Conservation (phyloP, 1,139 yeast genomes). For the Geotrichum restrictum region DNA sequence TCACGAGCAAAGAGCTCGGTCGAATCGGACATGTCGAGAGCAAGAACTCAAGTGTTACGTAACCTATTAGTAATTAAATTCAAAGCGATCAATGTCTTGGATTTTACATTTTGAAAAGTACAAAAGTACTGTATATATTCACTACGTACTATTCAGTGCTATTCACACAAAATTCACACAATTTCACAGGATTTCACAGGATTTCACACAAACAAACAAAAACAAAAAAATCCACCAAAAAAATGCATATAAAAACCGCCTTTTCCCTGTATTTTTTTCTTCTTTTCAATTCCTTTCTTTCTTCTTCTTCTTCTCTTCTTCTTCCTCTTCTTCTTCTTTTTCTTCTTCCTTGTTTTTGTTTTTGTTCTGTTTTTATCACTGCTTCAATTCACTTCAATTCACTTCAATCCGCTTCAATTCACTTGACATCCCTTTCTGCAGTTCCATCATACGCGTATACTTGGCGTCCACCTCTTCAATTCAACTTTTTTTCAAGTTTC, state of each 20-base stretch:
- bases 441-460: not conserved
- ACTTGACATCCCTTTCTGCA: not conserved
- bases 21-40: too few relatives aligned
- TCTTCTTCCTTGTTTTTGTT: constrained; percentile 10
- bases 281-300: constrained; percentile 2
- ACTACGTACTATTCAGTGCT: too few relatives aligned
- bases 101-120: too few relatives aligned
- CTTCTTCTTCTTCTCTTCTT: constrained; percentile 7
- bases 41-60: too few relatives aligned
- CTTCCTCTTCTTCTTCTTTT: not conserved
- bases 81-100: too few relatives aligned
- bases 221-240: not conserved
- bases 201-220: not conserved
- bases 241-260: not conserved
- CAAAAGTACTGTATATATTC: too few relatives aligned
- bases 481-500: constrained; percentile 1
- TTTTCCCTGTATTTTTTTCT: not conserved
- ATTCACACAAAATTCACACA: not conserved
- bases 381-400: not conserved
- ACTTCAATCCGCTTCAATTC: too few relatives aligned
- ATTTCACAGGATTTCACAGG: not conserved
- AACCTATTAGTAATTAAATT: too few relatives aligned
- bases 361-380: constrained; percentile 7
- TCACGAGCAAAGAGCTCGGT: too few relatives aligned
- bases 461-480: too few relatives aligned